Percentiles rank a stretch among this genome's conserved stretches.
phyloP scores from a whole-genome alignment of 1,139 yeast genomes.

The Yamadazyma friedrichii region DNA sequence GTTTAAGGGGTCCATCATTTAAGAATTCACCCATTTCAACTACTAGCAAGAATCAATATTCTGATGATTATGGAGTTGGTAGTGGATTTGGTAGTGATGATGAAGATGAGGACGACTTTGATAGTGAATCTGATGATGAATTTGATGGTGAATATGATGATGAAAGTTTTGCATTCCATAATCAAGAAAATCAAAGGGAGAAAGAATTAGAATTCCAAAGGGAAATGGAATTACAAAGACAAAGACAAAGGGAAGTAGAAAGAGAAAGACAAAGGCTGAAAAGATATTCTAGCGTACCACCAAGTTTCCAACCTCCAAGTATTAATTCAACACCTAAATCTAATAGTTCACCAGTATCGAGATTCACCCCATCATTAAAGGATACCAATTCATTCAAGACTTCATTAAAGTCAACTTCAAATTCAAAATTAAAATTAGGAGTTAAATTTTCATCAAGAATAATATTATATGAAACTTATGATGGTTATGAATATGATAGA shows the following conservation, averaged over 20 bases:
- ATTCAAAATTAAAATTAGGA: conserved; percentile 14
- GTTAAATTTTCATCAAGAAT: conserved; percentile 86
- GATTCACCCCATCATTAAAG: conserved; percentile 7
- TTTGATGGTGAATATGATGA: conserved; percentile 2
- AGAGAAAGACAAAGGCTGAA: no score
- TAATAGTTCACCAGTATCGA: conserved; percentile 20
- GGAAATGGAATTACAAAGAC: no score
- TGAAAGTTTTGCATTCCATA: not conserved
- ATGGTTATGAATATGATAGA: conserved; percentile 84
- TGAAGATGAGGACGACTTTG: conserved; percentile 12
- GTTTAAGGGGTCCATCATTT: conserved; percentile 56
- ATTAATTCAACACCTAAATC: conserved; percentile 18
- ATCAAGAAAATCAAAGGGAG: conserved; percentile 3
- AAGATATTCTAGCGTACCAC: not conserved
- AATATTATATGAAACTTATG: conserved; percentile 82
- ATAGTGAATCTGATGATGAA: conserved; percentile 5
- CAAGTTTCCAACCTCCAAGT: conserved; percentile 6
- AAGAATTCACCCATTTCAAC: conserved; percentile 27
- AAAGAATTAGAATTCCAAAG: no score
- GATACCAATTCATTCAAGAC: conserved; percentile 21
- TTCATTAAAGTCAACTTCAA: not conserved
- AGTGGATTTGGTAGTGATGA: conserved; percentile 25
- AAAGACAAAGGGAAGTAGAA: no score
- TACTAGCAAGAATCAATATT: conserved; percentile 8
- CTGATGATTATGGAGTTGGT: conserved; percentile 33